These are phyloP conservation scores for Penicillium sp. DNA, from an alignment of 2,329 filamentous ascomycete genomes.

Conservation along the genomic window DNA sequence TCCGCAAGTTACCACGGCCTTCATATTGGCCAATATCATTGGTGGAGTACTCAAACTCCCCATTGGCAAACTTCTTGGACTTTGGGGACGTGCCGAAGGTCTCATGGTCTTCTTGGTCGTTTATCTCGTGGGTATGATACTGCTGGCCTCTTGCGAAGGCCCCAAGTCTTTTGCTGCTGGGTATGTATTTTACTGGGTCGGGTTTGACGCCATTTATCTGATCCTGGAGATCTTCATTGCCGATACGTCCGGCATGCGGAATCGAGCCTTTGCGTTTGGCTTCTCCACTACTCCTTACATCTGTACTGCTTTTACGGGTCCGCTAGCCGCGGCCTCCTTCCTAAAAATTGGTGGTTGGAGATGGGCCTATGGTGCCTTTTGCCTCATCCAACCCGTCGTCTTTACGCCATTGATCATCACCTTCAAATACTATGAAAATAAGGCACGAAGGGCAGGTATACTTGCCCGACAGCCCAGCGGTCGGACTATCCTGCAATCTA, in stretches of 20 bases:
- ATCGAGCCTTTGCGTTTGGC: slow-evolving; percentile 59
- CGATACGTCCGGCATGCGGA: slow-evolving; percentile 59
- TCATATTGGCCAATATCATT: slow-evolving; percentile 56
- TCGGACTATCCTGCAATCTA: slow-evolving; percentile 47
- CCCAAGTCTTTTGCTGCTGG: slow-evolving; percentile 62
- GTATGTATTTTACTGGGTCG: slow-evolving; percentile 51
- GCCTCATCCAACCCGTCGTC: slow-evolving; percentile 57
- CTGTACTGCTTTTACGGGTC: slow-evolving; percentile 57
- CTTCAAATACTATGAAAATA: slow-evolving; percentile 55
- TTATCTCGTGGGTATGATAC: slow-evolving; percentile 53
- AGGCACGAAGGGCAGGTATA: slow-evolving; percentile 56
- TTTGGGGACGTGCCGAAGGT: slow-evolving; percentile 63
- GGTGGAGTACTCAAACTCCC: slow-evolving; percentile 60
- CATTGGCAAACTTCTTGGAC: slow-evolving; percentile 61
- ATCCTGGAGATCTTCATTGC: slow-evolving; percentile 59
- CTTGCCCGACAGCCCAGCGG: slow-evolving; percentile 42
- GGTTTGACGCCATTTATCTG: slow-evolving; percentile 54
- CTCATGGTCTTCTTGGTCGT: slow-evolving; percentile 51
- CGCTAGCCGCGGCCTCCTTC: slow-evolving; percentile 51
- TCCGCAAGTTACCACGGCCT: slow-evolving; percentile 51
- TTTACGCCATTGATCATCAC: slow-evolving; percentile 55
- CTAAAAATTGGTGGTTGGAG: slow-evolving; percentile 53
- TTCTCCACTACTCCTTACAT: slow-evolving; percentile 59
- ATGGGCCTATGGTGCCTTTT: slow-evolving; percentile 62
- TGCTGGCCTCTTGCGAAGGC: slow-evolving; percentile 62